Evolutionary conservation across 2,329 filamentous ascomycete genomes (phyloP).

Genomic region (Dryadomyces sulphureus): DNA sequence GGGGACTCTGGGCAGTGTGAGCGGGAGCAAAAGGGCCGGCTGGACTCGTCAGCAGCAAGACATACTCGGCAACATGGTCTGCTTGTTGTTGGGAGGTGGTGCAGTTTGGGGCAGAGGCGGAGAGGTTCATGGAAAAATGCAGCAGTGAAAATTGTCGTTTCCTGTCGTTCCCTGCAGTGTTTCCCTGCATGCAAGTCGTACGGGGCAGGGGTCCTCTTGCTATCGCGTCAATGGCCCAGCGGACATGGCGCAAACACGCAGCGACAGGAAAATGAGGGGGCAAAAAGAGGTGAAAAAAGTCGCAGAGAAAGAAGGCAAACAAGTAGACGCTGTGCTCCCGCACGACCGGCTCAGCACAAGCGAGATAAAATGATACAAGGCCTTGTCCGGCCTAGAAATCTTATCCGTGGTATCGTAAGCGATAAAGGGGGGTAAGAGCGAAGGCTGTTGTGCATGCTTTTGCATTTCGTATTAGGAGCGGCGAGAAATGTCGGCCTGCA

Average conservation of each 20-base stretch:
- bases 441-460: background rate
- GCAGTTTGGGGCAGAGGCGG: background rate
- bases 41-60: background rate
- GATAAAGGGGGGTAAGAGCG: background rate
- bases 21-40: background rate
- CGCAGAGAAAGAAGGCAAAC: background rate
- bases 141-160: background rate
- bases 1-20: slow-evolving; percentile 11
- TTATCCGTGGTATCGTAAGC: background rate
- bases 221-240: background rate
- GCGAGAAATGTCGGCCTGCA: background rate
- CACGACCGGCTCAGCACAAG: background rate
- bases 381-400: background rate
- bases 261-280: background rate
- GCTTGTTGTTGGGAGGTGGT: no score
- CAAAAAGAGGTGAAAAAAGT: background rate
- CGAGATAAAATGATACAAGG: no score
- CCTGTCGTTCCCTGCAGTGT: background rate
- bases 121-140: background rate
- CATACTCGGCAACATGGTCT: slow-evolving; percentile 10
- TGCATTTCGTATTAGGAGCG: background rate
- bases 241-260: background rate
- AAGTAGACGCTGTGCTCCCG: no score
- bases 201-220: background rate
- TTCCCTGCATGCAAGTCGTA: no score